A percentile compares a stretch with the other conserved stretches of the same genome.
phyloP scores from a whole-genome alignment of 202 grass and related monocot genomes.

The Setaria italica region DNA sequence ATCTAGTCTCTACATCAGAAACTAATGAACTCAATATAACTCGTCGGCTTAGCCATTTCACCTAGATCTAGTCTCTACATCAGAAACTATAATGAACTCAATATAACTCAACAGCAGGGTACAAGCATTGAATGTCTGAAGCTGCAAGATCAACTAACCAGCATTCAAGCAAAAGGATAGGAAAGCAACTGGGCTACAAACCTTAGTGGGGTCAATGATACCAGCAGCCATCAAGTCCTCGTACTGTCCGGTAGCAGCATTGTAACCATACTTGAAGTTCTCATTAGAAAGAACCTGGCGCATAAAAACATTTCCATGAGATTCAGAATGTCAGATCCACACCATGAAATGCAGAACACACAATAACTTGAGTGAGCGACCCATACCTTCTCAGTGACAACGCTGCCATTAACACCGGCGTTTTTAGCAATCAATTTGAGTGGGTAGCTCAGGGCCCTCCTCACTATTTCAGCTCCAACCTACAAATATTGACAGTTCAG shows the following conservation, averaged over 20 bases:
- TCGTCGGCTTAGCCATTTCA: not conserved
- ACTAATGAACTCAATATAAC: not conserved
- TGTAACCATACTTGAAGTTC: slow-evolving; percentile 84
- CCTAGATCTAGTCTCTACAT: not conserved
- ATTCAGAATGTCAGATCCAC: not conserved
- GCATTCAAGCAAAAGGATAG: not conserved
- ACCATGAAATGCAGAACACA: not conserved
- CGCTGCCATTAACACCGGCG: slow-evolving; percentile 95
- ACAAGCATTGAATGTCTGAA: not conserved
- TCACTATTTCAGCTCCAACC: slow-evolving; percentile 96
- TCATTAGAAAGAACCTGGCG: slow-evolving; percentile 86
- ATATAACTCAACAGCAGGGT: not conserved
- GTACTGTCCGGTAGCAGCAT: slow-evolving; percentile 91
- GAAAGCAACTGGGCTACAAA: slow-evolving; percentile 29
- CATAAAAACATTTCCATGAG: slow-evolving; percentile 16
- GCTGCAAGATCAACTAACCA: not conserved
- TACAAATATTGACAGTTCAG: slow-evolving; percentile 37
- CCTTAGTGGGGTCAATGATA: slow-evolving; percentile 99
- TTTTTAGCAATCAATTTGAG: slow-evolving; percentile 99
- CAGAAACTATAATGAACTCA: slow-evolving; percentile 4
- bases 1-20: slow-evolving; percentile 5
- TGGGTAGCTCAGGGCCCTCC: slow-evolving; percentile 90
- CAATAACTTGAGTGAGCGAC: not conserved
- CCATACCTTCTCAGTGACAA: slow-evolving; percentile 90
- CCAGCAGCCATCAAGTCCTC: slow-evolving; percentile 99